phyloP scores from a whole-genome alignment of 768 basidiomycete species.

The Lactarius vividus region DNA sequence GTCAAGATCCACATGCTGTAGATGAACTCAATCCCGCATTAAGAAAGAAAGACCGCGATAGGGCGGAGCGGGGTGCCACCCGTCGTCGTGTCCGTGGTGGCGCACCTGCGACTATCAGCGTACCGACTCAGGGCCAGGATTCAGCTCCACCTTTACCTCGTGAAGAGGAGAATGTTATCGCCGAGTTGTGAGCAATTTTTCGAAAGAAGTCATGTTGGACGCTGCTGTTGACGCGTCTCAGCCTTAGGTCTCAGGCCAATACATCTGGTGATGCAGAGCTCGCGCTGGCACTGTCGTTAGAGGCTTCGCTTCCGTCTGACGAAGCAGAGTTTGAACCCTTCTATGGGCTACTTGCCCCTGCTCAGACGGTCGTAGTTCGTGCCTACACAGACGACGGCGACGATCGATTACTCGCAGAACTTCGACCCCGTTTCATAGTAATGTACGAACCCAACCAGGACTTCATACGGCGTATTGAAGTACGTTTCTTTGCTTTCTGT shows the following conservation, averaged over 20 bases:
- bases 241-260: conserved; percentile 21
- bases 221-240: background rate
- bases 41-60: conserved; percentile 70
- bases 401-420: conserved; percentile 81
- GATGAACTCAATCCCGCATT: conserved; percentile 66
- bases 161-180: conserved; percentile 38
- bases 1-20: conserved; percentile 27
- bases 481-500: conserved; percentile 34
- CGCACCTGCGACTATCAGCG: conserved; percentile 37
- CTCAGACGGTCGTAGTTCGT: conserved; percentile 81
- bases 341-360: conserved; percentile 76
- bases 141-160: conserved; percentile 17
- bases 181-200: conserved; percentile 34
- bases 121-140: conserved; percentile 9
- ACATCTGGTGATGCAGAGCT: conserved; percentile 40
- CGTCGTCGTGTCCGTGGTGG: conserved; percentile 79
- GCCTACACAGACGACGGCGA: conserved; percentile 92
- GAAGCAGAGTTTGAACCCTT: conserved; percentile 61
- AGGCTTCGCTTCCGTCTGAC: conserved; percentile 21
- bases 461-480: conserved; percentile 90
- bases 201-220: background rate
- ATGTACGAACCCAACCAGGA: conserved; percentile 96
- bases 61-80: conserved; percentile 55
- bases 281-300: conserved; percentile 29
- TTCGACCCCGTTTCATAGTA: conserved; percentile 88